A percentile compares a stretch with the other conserved stretches of the same genome.
These are phyloP conservation scores for Thecamonas trahens DNA, from an alignment of 78 protist genomes.

Conservation along the genomic window DNA sequence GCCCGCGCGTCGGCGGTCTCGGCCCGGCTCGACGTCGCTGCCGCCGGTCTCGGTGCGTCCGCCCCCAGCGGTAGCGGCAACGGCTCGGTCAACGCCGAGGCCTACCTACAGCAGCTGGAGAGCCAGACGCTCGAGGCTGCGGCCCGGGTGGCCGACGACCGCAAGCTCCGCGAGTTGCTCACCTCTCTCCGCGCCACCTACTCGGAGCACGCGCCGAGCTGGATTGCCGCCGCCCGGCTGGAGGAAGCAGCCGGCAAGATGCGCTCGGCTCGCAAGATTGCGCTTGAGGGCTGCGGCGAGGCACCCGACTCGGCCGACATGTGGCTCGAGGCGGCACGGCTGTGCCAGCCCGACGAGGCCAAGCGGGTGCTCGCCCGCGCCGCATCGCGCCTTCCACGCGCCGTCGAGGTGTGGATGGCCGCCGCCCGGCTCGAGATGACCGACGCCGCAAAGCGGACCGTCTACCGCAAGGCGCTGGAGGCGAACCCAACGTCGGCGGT, in stretches of 20 bases:
- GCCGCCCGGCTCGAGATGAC: slow-evolving; percentile 75
- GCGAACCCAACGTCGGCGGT: slow-evolving; percentile 71
- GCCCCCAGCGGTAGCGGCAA: too few species aligned
- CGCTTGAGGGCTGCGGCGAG: slow-evolving; percentile 62
- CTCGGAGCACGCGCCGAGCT: slow-evolving; percentile 59
- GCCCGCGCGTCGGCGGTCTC: too few species aligned
- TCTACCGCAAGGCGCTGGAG: slow-evolving; percentile 72
- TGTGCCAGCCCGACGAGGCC: slow-evolving; percentile 24
- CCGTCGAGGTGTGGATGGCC: slow-evolving; percentile 77
- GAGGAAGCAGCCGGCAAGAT: slow-evolving; percentile 79
- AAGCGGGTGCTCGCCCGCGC: slow-evolving; percentile 43
- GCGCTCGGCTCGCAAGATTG: slow-evolving; percentile 57
- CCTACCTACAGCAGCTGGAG: too few species aligned
- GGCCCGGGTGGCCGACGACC: background rate
- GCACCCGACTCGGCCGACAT: slow-evolving; percentile 60
- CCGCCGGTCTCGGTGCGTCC: too few species aligned
- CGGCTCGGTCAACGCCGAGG: too few species aligned
- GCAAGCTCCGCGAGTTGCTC: background rate
- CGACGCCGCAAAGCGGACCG: slow-evolving; percentile 34
- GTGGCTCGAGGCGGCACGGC: slow-evolving; percentile 75
- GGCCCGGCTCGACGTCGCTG: too few species aligned
- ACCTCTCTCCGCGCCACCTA: background rate
- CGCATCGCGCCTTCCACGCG: slow-evolving; percentile 44
- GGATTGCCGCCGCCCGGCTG: slow-evolving; percentile 81
- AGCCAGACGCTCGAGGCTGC: background rate